Evolutionary conservation across 2,329 filamentous ascomycete species (phyloP).

Genomic region (Colletotrichum euphorbiae): DNA sequence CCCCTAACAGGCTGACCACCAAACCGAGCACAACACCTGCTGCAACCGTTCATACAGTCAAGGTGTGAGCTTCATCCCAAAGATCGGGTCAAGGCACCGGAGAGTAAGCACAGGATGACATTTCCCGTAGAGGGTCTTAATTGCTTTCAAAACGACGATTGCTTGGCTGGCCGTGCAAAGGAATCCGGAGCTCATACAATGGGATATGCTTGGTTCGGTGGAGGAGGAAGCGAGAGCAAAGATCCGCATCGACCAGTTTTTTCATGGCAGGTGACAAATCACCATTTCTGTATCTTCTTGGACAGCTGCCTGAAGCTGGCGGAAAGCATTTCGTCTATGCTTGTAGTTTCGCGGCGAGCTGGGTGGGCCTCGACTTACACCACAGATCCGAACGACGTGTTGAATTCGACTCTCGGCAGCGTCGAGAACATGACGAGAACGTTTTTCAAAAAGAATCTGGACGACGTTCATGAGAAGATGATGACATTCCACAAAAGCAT

Average conservation of each 20-base stretch:
- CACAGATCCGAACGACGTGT: neutral
- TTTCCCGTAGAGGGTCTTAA: conserved; percentile 1
- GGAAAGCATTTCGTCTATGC: neutral
- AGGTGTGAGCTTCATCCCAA: neutral
- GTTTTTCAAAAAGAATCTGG: neutral
- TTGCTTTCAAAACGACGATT: neutral
- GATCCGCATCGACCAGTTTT: neutral
- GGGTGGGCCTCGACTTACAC: neutral
- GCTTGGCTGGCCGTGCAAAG: no score
- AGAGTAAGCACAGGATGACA: no score
- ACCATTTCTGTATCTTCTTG: neutral
- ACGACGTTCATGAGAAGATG: no score
- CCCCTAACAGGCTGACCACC: neutral
- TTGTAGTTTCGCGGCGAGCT: neutral
- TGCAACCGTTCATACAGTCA: conserved; percentile 23
- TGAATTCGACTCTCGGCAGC: neutral
- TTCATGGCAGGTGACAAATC: neutral
- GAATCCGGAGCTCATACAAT: neutral
- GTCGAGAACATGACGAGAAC: neutral
- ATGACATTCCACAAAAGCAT: no score
- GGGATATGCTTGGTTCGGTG: neutral
- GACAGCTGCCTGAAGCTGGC: neutral
- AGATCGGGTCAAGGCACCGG: neutral
- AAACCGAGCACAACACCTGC: neutral
- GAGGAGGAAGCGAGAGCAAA: no score